phyloP scores from a whole-genome alignment of 768 basidiomycete species.

The Mycena floridula region DNA sequence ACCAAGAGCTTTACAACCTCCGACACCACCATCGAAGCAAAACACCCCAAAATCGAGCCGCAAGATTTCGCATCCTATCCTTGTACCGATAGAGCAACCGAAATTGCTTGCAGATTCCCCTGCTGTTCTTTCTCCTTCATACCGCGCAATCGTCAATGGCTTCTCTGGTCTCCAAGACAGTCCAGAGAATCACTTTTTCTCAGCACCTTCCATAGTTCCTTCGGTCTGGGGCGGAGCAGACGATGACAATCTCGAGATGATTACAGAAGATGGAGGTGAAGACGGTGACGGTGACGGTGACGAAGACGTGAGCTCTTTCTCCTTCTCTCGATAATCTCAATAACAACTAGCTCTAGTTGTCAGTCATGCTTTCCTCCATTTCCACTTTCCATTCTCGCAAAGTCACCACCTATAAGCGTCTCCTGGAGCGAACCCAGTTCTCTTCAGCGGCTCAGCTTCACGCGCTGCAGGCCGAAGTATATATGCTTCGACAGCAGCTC shows the following conservation, averaged over 20 bases:
- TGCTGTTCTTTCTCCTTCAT: conserved; percentile 1
- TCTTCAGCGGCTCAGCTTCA: conserved; percentile 78
- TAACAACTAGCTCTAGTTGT: background rate
- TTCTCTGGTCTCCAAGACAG: conserved; percentile 14
- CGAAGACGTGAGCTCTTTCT: conserved; percentile 51
- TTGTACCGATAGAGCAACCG: conserved; percentile 6
- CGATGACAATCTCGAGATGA: conserved; percentile 58
- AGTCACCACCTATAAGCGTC: conserved; percentile 68
- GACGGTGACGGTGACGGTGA: conserved; percentile 53
- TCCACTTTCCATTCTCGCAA: conserved; percentile 37
- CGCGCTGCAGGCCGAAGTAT: conserved; percentile 77
- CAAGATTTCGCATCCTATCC: conserved; percentile 14
- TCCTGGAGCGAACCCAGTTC: conserved; percentile 76
- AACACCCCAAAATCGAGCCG: conserved; percentile 19
- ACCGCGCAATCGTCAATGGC: conserved; percentile 12
- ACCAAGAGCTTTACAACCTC: conserved; percentile 11
- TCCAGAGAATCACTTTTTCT: conserved; percentile 18
- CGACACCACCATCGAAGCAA: conserved; percentile 15
- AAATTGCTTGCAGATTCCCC: conserved; percentile 7
- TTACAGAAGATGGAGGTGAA: conserved; percentile 47
- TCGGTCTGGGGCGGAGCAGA: conserved; percentile 41
- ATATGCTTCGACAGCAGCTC: conserved; percentile 49
- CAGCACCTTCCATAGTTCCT: conserved; percentile 24
- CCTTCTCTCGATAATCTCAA: background rate
- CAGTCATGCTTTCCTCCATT: conserved; percentile 7